Evolutionary conservation across 192 early-diverging fungal species (phyloP).

Genomic region (Podila epicladia): DNA sequence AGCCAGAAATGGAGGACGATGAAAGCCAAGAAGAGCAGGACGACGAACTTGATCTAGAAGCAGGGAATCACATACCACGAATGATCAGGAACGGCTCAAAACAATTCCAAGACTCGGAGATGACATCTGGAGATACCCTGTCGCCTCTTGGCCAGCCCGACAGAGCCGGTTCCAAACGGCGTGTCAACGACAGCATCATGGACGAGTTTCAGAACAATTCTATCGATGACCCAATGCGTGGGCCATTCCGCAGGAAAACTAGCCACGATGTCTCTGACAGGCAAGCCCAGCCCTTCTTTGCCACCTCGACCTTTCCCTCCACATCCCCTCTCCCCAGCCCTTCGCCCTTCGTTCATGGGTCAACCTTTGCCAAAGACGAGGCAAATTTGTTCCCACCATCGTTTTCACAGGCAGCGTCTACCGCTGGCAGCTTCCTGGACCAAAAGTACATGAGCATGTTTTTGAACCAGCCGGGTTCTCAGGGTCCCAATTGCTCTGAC

Average conservation of each 20-base stretch:
- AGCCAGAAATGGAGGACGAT: not conserved
- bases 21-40: slow-evolving; percentile 11
- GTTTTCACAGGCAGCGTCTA: slow-evolving; percentile 10
- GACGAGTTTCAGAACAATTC: slow-evolving; percentile 26
- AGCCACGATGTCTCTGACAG: slow-evolving; percentile 31
- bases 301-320: not conserved
- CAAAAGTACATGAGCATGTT: slow-evolving; percentile 45
- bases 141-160: slow-evolving; percentile 23
- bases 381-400: slow-evolving; percentile 18
- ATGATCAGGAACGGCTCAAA: slow-evolving; percentile 7
- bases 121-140: slow-evolving; percentile 24
- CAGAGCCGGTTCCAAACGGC: slow-evolving; percentile 31
- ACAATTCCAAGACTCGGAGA: slow-evolving; percentile 17
- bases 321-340: slow-evolving; percentile 3
- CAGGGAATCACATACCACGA: slow-evolving; percentile 25
- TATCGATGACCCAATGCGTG: slow-evolving; percentile 15
- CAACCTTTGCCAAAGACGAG: slow-evolving; percentile 28
- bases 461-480: not conserved
- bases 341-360: slow-evolving; percentile 35
- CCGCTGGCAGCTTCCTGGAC: slow-evolving; percentile 34
- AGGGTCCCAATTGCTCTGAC: not conserved
- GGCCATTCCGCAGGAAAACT: slow-evolving; percentile 50
- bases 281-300: not conserved
- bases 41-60: slow-evolving; percentile 40
- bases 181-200: slow-evolving; percentile 28